Evolutionary conservation across 495 filamentous ascomycete species (phyloP).

Genomic region (Penicillium odoratum): DNA sequence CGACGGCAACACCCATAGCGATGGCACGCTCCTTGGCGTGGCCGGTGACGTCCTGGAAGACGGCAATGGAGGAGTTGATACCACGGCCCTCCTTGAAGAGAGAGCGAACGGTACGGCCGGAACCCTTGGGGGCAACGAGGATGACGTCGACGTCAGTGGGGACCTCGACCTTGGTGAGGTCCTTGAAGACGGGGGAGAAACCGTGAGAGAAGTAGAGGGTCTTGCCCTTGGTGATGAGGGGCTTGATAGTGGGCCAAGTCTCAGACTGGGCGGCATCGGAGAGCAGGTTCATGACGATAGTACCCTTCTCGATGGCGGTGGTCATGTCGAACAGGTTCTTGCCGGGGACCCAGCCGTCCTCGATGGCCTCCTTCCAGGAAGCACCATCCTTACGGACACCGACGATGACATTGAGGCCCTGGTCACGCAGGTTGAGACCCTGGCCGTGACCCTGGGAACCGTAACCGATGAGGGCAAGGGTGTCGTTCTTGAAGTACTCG

Average conservation of each 20-base stretch:
- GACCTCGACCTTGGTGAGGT: constrained; percentile 97
- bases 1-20: constrained; percentile 94
- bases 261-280: constrained; percentile 95
- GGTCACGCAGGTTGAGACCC: constrained; percentile 98
- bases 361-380: constrained; percentile 94
- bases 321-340: constrained; percentile 98
- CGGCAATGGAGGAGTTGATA: constrained; percentile 99
- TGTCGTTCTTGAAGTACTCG: constrained; percentile 99
- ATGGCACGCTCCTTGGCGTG: constrained; percentile 98
- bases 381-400: constrained; percentile 97
- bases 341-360: constrained; percentile 97
- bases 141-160: constrained; percentile 96
- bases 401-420: constrained; percentile 97
- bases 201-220: constrained; percentile 99
- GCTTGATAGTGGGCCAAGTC: constrained; percentile 98
- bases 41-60: constrained; percentile 97
- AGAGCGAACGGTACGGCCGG: constrained; percentile 94
- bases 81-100: constrained; percentile 97
- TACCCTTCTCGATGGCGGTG: constrained; percentile 90
- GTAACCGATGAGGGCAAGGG: constrained; percentile 97
- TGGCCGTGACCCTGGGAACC: constrained; percentile 98
- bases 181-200: constrained; percentile 99
- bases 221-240: constrained; percentile 97
- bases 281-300: constrained; percentile 98
- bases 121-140: constrained; percentile 98